Percentiles rank a stretch among this genome's conserved stretches.
Evolutionary conservation across 352 stramenopile species (phyloP).

Genomic region (Pythium volutum): DNA sequence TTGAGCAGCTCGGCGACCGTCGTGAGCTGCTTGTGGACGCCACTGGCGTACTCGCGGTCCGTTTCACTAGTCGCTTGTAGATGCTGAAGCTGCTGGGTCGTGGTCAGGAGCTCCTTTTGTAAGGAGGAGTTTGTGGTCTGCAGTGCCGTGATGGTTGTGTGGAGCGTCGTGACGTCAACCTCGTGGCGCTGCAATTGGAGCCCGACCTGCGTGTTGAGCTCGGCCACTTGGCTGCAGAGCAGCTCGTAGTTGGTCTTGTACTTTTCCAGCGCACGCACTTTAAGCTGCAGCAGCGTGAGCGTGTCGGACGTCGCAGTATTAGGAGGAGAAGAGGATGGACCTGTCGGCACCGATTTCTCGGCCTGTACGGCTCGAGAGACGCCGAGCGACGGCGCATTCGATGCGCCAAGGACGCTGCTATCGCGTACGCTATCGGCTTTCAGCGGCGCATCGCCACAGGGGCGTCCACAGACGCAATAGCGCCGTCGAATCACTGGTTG

Average conservation of each 20-base stretch:
- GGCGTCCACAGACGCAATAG: constrained; percentile 24
- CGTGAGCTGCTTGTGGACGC: constrained; percentile 56
- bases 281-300: constrained; percentile 35
- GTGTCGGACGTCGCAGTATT: neutral
- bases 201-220: constrained; percentile 68
- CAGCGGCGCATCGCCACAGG: neutral
- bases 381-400: neutral
- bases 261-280: constrained; percentile 52
- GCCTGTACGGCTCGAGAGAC: neutral
- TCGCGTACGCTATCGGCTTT: neutral
- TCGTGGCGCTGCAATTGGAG: constrained; percentile 71
- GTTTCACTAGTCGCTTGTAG: constrained; percentile 20
- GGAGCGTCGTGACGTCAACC: constrained; percentile 48
- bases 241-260: constrained; percentile 82
- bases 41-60: constrained; percentile 54
- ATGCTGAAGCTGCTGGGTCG: constrained; percentile 7
- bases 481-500: constrained; percentile 10
- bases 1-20: constrained; percentile 60
- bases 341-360: constrained; percentile 10
- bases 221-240: constrained; percentile 58
- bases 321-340: neutral
- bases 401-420: neutral
- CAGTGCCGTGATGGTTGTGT: constrained; percentile 36
- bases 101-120: constrained; percentile 26
- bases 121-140: constrained; percentile 34